Conservation (phyloP, 1,139 yeast species). For the Eremothecium coryli region DNA sequence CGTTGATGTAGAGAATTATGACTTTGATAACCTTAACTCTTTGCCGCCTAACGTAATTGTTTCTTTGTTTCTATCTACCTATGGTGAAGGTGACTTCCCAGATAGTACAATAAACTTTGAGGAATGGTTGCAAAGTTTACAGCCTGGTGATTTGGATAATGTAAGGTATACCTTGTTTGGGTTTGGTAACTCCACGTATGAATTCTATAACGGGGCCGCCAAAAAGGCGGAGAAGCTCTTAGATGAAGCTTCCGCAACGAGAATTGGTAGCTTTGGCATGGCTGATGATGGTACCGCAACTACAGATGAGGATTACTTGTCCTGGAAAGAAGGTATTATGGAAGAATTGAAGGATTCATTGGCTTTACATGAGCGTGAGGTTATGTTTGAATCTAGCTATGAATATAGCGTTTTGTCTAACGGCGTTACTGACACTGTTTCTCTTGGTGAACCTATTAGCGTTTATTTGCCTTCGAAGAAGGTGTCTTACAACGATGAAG, state of each 20-base stretch:
- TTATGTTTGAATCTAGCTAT: slow-evolving; percentile 66
- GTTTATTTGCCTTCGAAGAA: slow-evolving; percentile 42
- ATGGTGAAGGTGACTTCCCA: slow-evolving; percentile 98
- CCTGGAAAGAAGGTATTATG: slow-evolving; percentile 80
- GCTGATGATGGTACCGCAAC: slow-evolving; percentile 96
- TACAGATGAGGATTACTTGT: slow-evolving; percentile 86
- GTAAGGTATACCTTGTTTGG: slow-evolving; percentile 74
- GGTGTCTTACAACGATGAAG: slow-evolving; percentile 19
- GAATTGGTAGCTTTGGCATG: slow-evolving; percentile 67
- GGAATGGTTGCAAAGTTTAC: slow-evolving; percentile 43
- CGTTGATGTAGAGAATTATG: slow-evolving; percentile 83
- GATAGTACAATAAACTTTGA: slow-evolving; percentile 78
- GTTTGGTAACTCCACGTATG: slow-evolving; percentile 88
- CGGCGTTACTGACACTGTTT: slow-evolving; percentile 41
- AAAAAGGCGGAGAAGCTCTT: slow-evolving; percentile 46
- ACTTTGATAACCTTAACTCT: slow-evolving; percentile 62
- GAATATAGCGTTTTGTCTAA: slow-evolving; percentile 35
- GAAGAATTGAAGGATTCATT: slow-evolving; percentile 58
- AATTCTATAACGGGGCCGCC: slow-evolving; percentile 80
- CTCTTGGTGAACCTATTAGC: slow-evolving; percentile 77
- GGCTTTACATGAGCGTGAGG: slow-evolving; percentile 66
- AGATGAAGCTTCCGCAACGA: slow-evolving; percentile 52
- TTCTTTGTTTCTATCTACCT: slow-evolving; percentile 78
- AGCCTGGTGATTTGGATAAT: slow-evolving; percentile 52
- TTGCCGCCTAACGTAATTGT: slow-evolving; percentile 44